phyloP scores from a whole-genome alignment of 2,329 filamentous ascomycete species.

The Boeremia lycopersici region DNA sequence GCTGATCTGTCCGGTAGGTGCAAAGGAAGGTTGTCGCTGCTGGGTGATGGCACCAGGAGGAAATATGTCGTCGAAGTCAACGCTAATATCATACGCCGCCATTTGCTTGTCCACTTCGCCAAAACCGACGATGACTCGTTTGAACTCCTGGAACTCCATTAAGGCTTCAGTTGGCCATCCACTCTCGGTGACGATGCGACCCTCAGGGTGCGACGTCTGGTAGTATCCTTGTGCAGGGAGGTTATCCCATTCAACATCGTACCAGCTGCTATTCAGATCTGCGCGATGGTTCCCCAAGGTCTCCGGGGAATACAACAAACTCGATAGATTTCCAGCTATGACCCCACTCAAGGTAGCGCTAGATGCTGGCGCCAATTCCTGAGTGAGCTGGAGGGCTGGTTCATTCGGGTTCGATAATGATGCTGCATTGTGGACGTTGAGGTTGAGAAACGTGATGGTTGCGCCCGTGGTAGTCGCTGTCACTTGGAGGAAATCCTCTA shows the following conservation, averaged over 20 bases:
- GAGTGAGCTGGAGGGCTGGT: conserved; percentile 50
- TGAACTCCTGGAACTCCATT: conserved; percentile 60
- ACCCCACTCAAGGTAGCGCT: conserved; percentile 55
- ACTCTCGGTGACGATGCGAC: conserved; percentile 56
- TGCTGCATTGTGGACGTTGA: conserved; percentile 65
- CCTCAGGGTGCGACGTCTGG: conserved; percentile 45
- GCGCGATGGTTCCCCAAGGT: conserved; percentile 58
- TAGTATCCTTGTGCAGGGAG: conserved; percentile 62
- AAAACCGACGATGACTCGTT: conserved; percentile 61
- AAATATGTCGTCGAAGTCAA: conserved; percentile 61
- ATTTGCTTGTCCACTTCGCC: conserved; percentile 65
- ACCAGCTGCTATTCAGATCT: conserved; percentile 66
- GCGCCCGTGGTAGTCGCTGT: conserved; percentile 63
- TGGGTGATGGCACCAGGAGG: conserved; percentile 51
- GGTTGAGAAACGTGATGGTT: conserved; percentile 57
- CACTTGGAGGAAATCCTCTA: conserved; percentile 59
- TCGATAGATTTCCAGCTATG: conserved; percentile 55
- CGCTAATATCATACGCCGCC: conserved; percentile 59
- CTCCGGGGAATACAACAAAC: conserved; percentile 61
- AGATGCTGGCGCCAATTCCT: conserved; percentile 52
- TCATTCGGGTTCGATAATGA: conserved; percentile 45
- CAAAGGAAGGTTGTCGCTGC: conserved; percentile 37
- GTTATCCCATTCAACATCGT: conserved; percentile 46
- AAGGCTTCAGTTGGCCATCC: conserved; percentile 70
- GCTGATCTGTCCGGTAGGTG: conserved; percentile 50